A percentile compares a stretch with the other conserved stretches of the same genome.
These are phyloP conservation scores for Flammula alnicola DNA, from an alignment of 1,284 basidiomycete genomes.

Conservation along the genomic window DNA sequence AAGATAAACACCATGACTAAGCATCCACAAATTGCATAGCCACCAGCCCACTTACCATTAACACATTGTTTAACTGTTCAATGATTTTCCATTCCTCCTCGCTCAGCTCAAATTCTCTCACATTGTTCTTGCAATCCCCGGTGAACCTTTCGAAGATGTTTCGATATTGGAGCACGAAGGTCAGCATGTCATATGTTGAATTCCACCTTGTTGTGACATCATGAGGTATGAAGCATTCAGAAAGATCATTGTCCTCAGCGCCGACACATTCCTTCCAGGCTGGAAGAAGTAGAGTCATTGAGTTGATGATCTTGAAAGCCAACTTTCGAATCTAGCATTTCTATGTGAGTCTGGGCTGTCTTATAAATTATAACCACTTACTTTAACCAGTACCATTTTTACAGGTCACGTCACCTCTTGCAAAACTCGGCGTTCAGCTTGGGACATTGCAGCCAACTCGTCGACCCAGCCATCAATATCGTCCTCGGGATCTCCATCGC, in stretches of 20 bases:
- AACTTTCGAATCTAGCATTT: conserved; percentile 31
- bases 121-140: conserved; percentile 17
- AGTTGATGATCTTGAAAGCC: conserved; percentile 34
- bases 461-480: conserved; percentile 21
- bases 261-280: conserved; percentile 28
- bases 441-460: conserved; percentile 14
- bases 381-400: conserved; percentile 15
- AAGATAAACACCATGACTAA: too few species aligned
- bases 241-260: conserved; percentile 23
- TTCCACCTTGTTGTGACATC: conserved; percentile 41
- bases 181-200: conserved; percentile 37
- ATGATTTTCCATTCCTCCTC: conserved; percentile 28
- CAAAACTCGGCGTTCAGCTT: conserved; percentile 10
- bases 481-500: conserved; percentile 12
- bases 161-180: conserved; percentile 27
- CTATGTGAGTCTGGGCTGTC: neutral
- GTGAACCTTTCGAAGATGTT: conserved; percentile 25
- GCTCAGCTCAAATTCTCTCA: conserved; percentile 23
- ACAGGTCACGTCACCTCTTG: conserved; percentile 9
- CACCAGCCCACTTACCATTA: conserved; percentile 28
- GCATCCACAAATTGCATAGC: conserved; percentile 15
- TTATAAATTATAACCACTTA: neutral
- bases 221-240: conserved; percentile 28
- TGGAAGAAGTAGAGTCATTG: conserved; percentile 36
- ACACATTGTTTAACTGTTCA: conserved; percentile 27